A percentile compares a stretch with the other conserved stretches of the same genome.
phyloP scores from a whole-genome alignment of 2,329 filamentous ascomycete genomes.

The Epichloe baconii region DNA sequence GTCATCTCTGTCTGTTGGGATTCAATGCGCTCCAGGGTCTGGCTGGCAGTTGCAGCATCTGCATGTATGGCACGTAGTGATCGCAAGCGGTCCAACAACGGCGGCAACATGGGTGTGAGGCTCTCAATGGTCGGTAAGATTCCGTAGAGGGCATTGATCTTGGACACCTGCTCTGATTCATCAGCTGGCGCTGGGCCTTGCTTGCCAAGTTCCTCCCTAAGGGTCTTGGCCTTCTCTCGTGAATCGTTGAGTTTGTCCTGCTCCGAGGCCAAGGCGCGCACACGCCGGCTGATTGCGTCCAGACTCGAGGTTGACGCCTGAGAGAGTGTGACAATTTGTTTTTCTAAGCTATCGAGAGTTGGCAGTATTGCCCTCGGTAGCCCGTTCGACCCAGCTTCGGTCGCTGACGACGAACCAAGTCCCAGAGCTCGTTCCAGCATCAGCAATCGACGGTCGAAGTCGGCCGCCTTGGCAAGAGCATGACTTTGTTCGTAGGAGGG shows the following conservation, averaged over 20 bases:
- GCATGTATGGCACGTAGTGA: constrained; percentile 76
- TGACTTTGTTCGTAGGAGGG: constrained; percentile 54
- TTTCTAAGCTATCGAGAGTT: constrained; percentile 66
- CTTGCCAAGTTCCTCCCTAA: constrained; percentile 44
- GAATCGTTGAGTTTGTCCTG: constrained; percentile 58
- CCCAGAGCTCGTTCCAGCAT: constrained; percentile 73
- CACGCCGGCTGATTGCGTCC: constrained; percentile 56
- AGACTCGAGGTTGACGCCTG: constrained; percentile 60
- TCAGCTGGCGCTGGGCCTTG: constrained; percentile 30
- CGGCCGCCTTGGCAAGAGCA: constrained; percentile 65
- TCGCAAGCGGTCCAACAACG: constrained; percentile 71
- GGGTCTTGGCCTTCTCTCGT: constrained; percentile 46
- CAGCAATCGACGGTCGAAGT: constrained; percentile 73
- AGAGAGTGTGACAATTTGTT: constrained; percentile 64
- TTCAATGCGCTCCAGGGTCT: constrained; percentile 66
- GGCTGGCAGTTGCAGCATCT: constrained; percentile 69
- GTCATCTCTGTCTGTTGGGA: constrained; percentile 70
- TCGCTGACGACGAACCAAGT: constrained; percentile 54
- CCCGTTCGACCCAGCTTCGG: constrained; percentile 45
- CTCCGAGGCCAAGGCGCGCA: constrained; percentile 58
- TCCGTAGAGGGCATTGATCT: constrained; percentile 85
- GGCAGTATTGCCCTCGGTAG: constrained; percentile 62
- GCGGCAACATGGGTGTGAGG: constrained; percentile 70
- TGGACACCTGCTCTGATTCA: constrained; percentile 61
- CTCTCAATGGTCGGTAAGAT: constrained; percentile 80